Evolutionary conservation across 768 basidiomycete genomes (phyloP).

Genomic region (Paxillus rubicundulus): DNA sequence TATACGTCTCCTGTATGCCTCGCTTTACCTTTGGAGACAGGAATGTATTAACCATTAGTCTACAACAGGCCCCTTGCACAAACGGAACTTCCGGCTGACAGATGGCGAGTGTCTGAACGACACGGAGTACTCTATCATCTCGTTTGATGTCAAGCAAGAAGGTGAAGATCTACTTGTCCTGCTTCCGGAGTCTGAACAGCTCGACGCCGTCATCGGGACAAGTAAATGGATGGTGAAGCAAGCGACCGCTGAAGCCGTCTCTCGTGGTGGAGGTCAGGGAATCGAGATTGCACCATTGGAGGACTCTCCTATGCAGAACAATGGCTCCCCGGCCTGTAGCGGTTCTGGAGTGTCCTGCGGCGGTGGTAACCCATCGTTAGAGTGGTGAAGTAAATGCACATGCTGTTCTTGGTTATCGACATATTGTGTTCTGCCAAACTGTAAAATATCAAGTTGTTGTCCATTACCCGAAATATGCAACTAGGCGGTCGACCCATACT

Average conservation of each 20-base stretch:
- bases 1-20: conserved; percentile 48
- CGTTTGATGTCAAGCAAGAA: conserved; percentile 56
- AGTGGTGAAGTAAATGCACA: conserved; percentile 3
- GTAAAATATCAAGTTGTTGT: background rate
- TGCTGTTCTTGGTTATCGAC: background rate
- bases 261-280: conserved; percentile 24
- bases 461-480: background rate
- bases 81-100: conserved; percentile 58
- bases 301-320: background rate
- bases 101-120: conserved; percentile 61
- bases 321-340: background rate
- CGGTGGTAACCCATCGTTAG: conserved; percentile 6
- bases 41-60: background rate
- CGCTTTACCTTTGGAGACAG: background rate
- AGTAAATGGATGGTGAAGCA: conserved; percentile 62
- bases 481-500: too few relatives aligned
- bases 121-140: conserved; percentile 53
- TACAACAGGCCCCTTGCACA: conserved; percentile 55
- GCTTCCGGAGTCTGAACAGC: conserved; percentile 48
- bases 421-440: background rate
- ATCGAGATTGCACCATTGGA: conserved; percentile 37
- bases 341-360: background rate
- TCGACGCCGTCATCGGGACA: conserved; percentile 63
- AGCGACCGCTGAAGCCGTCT: conserved; percentile 42
- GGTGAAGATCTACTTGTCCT: conserved; percentile 45